phyloP scores from a whole-genome alignment of 345 rosid genomes.

The Syzygium aqueum region DNA sequence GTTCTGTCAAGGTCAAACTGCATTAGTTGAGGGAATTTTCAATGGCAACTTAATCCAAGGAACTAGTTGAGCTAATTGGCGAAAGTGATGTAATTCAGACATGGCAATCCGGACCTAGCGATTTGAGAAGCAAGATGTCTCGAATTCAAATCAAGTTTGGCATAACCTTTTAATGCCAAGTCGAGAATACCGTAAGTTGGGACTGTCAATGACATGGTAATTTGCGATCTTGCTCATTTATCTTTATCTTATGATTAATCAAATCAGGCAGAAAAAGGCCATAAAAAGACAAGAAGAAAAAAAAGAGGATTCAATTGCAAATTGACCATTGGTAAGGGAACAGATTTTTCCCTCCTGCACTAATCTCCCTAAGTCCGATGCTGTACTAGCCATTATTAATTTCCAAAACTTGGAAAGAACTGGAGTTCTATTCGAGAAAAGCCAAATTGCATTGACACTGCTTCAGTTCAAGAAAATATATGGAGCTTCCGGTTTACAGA shows the following conservation, averaged over 20 bases:
- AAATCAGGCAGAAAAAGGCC: not conserved
- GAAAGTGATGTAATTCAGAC: not conserved
- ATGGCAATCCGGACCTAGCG: not conserved
- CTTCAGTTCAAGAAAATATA: not conserved
- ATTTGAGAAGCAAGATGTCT: not conserved
- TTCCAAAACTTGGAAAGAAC: not conserved
- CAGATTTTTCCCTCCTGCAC: not conserved
- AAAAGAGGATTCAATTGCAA: not conserved
- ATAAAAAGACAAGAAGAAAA: not conserved
- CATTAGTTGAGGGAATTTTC: not conserved
- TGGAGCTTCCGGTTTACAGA: not conserved
- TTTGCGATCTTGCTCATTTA: not conserved
- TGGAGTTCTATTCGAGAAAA: not conserved
- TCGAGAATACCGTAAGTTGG: not conserved
- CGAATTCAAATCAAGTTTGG: not conserved
- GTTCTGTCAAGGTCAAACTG: not conserved
- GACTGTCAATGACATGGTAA: not conserved
- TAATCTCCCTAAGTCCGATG: not conserved
- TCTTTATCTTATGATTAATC: not conserved
- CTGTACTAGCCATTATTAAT: not conserved
- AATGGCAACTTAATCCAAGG: not conserved
- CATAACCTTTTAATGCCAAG: not conserved
- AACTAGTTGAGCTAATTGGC: not conserved
- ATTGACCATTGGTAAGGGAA: not conserved
- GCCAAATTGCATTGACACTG: not conserved